phyloP scores from a whole-genome alignment of 1,284 basidiomycete genomes.

The Fomitopsis betulina region DNA sequence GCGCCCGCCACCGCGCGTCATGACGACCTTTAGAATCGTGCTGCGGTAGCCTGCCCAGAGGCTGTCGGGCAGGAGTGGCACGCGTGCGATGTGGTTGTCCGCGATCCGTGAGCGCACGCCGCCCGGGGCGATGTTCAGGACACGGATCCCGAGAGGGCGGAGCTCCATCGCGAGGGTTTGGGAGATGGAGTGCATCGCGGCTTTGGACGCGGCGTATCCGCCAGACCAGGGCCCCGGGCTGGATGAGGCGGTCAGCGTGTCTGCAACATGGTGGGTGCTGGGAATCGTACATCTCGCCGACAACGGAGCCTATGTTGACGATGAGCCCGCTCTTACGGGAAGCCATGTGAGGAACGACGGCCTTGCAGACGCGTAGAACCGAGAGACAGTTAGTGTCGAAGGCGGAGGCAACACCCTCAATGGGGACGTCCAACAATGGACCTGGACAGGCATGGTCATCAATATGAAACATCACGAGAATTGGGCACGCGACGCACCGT shows the following conservation, averaged over 20 bases:
- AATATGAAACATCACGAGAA: neutral
- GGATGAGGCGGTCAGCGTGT: neutral
- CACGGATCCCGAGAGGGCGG: conserved; percentile 24
- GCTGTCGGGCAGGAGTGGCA: neutral
- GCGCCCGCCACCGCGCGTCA: neutral
- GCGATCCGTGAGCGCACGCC: conserved; percentile 22
- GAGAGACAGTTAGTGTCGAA: conserved; percentile 32
- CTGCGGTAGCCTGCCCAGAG: neutral
- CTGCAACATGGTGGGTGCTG: neutral
- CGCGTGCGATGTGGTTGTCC: conserved; percentile 1
- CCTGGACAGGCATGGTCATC: conserved; percentile 5
- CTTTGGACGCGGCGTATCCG: conserved; percentile 28
- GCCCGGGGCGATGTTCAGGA: conserved; percentile 21
- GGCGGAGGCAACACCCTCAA: conserved; percentile 18
- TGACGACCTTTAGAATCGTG: neutral
- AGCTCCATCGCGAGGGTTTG: conserved; percentile 30
- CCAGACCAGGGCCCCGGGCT: conserved; percentile 29
- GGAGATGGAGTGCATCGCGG: conserved; percentile 26
- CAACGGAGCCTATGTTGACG: conserved; percentile 21
- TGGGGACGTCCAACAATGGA: conserved; percentile 28
- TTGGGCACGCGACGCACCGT: conserved; percentile 3
- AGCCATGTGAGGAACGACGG: conserved; percentile 33
- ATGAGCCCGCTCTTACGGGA: conserved; percentile 19
- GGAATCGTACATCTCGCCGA: conserved; percentile 23
- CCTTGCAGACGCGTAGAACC: conserved; percentile 29